Conservation (phyloP, 768 basidiomycete species). For the Leccinum variicolor region DNA sequence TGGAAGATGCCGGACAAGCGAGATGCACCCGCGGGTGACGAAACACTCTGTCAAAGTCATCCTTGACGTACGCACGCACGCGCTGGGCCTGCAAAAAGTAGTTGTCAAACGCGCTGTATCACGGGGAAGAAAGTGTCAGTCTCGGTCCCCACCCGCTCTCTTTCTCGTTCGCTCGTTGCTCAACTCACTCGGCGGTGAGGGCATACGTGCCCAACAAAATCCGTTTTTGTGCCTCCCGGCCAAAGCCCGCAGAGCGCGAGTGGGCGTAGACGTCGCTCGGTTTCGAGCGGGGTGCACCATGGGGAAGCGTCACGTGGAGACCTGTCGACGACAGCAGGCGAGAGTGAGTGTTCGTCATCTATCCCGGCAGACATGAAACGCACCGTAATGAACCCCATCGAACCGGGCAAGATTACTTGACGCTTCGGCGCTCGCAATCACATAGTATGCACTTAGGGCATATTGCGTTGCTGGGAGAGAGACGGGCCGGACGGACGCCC, state of each 20-base stretch:
- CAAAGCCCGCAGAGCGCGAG: conserved; percentile 71
- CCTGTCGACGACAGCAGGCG: conserved; percentile 35
- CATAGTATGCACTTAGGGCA: conserved; percentile 92
- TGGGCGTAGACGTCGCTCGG: conserved; percentile 59
- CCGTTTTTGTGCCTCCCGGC: conserved; percentile 80
- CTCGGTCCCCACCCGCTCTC: neutral
- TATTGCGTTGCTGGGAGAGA: conserved; percentile 67
- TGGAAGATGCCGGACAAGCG: conserved; percentile 16
- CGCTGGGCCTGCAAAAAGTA: conserved; percentile 93
- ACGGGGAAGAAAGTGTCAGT: neutral
- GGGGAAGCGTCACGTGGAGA: conserved; percentile 42
- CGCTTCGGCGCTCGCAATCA: conserved; percentile 92
- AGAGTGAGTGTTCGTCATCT: neutral
- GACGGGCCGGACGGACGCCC: conserved; percentile 69
- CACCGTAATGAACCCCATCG: conserved; percentile 85
- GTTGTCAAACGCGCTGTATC: conserved; percentile 86
- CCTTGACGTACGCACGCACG: conserved; percentile 65
- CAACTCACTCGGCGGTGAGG: conserved; percentile 80
- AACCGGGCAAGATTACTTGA: conserved; percentile 89
- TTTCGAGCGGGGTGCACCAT: conserved; percentile 42
- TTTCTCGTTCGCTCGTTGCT: conserved; percentile 30
- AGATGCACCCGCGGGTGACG: conserved; percentile 48
- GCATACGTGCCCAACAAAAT: conserved; percentile 90
- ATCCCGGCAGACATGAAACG: conserved; percentile 8
- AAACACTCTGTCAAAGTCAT: conserved; percentile 76